Conservation (phyloP, 148 eudicot genomes). For the Vaccinium myrtillus region DNA sequence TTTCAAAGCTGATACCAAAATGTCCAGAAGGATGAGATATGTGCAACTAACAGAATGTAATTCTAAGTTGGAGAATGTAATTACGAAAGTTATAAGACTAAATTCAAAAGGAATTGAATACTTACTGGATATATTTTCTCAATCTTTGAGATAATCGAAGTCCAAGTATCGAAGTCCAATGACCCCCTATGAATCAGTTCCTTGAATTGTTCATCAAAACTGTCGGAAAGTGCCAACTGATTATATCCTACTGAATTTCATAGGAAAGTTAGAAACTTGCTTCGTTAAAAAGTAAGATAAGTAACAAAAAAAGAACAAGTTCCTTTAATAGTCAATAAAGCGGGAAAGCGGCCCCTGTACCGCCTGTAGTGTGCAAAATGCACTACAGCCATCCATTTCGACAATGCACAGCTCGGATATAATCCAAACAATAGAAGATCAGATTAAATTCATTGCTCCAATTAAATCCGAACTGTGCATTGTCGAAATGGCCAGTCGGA, state of each 20-base stretch:
- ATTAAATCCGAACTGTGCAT: too few species aligned
- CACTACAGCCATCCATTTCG: too few species aligned
- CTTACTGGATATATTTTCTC: constrained; percentile 60
- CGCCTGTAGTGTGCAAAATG: too few species aligned
- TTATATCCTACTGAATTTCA: constrained; percentile 1
- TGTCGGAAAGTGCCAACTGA: constrained; percentile 20
- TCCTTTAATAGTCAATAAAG: neutral
- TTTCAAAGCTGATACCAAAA: neutral
- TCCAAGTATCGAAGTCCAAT: constrained; percentile 61
- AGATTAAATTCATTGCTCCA: too few species aligned
- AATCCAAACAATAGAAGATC: too few species aligned
- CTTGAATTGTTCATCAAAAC: constrained; percentile 38
- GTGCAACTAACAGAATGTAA: neutral
- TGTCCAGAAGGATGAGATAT: neutral
- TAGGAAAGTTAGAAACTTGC: neutral
- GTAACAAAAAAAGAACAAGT: neutral
- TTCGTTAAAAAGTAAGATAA: neutral
- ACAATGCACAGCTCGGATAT: too few species aligned
- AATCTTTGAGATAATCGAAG: constrained; percentile 51
- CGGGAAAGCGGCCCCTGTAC: too few species aligned
- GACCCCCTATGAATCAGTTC: constrained; percentile 42
- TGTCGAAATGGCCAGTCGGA: too few species aligned
- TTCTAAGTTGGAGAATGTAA: neutral
- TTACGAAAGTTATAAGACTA: neutral
- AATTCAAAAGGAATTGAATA: neutral